A percentile compares a stretch with the other conserved stretches of the same genome.
These are phyloP conservation scores for Cornus florida DNA, from an alignment of 148 eudicot genomes.

Conservation along the genomic window DNA sequence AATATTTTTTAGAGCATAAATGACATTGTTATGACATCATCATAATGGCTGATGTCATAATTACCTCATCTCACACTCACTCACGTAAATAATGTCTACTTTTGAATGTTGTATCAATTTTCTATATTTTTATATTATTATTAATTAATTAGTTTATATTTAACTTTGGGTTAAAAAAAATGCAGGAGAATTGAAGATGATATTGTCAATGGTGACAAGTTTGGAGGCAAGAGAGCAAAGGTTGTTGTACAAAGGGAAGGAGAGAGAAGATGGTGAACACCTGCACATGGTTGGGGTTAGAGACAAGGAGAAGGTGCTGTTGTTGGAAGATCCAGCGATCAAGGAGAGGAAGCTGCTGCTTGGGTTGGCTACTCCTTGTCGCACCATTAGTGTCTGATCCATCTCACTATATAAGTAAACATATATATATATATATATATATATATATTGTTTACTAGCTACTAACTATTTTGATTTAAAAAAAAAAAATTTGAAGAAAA, in stretches of 20 bases:
- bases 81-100: too few relatives aligned
- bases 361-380: slow-evolving; percentile 29
- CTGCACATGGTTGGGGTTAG: slow-evolving; percentile 74
- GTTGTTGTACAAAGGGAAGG: slow-evolving; percentile 66
- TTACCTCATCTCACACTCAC: too few relatives aligned
- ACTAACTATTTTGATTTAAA: background rate
- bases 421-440: too few relatives aligned
- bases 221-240: slow-evolving; percentile 67
- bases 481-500: background rate
- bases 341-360: slow-evolving; percentile 62
- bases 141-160: too few relatives aligned
- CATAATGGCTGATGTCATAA: too few relatives aligned
- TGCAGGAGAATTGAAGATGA: slow-evolving; percentile 56
- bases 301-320: slow-evolving; percentile 64
- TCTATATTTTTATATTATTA: too few relatives aligned
- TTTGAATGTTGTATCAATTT: too few relatives aligned
- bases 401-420: background rate
- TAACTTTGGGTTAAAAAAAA: too few relatives aligned
- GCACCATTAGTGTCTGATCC: slow-evolving; percentile 33
- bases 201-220: slow-evolving; percentile 44
- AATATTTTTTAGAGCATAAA: too few relatives aligned
- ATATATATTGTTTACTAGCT: background rate
- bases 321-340: slow-evolving; percentile 70
- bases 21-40: too few relatives aligned
- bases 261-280: slow-evolving; percentile 59